Conservation (phyloP, 2,329 filamentous ascomycete genomes). For the Stagonosporopsis chrysanthemi region DNA sequence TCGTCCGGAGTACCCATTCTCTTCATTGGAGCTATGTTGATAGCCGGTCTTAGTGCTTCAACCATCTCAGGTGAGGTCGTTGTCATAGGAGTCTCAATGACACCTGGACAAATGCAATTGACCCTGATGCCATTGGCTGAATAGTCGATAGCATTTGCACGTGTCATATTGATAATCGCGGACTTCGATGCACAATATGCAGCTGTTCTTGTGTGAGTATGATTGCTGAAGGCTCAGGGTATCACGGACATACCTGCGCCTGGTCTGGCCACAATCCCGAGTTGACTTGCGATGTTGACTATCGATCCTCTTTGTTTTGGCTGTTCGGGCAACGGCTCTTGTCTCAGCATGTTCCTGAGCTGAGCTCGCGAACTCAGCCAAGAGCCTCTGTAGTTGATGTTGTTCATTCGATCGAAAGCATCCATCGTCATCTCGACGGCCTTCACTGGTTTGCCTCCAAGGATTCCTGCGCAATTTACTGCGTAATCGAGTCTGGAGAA, state of each 20-base stretch:
- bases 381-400: slow-evolving; percentile 65
- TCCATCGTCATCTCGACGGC: slow-evolving; percentile 58
- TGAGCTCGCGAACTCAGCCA: slow-evolving; percentile 64
- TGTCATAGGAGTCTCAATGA: slow-evolving; percentile 53
- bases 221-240: no score
- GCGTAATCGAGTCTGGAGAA: slow-evolving; percentile 64
- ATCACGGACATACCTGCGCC: slow-evolving; percentile 29
- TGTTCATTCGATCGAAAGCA: slow-evolving; percentile 62
- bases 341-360: slow-evolving; percentile 59
- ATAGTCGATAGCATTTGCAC: slow-evolving; percentile 65
- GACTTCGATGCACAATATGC: slow-evolving; percentile 67
- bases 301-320: slow-evolving; percentile 54
- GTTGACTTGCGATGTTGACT: slow-evolving; percentile 63
- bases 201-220: slow-evolving; percentile 47
- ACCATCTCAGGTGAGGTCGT: slow-evolving; percentile 36
- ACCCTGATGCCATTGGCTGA: slow-evolving; percentile 60
- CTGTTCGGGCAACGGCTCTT: slow-evolving; percentile 56
- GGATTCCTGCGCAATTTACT: slow-evolving; percentile 63
- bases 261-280: slow-evolving; percentile 51
- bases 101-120: slow-evolving; percentile 66
- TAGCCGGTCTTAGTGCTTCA: slow-evolving; percentile 49
- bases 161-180: slow-evolving; percentile 65
- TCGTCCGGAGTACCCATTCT: slow-evolving; percentile 60
- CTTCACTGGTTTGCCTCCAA: slow-evolving; percentile 51
- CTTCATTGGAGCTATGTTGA: slow-evolving; percentile 57